Evolutionary conservation across 2,329 filamentous ascomycete genomes (phyloP).

Genomic region (Stenocarpella maydis): DNA sequence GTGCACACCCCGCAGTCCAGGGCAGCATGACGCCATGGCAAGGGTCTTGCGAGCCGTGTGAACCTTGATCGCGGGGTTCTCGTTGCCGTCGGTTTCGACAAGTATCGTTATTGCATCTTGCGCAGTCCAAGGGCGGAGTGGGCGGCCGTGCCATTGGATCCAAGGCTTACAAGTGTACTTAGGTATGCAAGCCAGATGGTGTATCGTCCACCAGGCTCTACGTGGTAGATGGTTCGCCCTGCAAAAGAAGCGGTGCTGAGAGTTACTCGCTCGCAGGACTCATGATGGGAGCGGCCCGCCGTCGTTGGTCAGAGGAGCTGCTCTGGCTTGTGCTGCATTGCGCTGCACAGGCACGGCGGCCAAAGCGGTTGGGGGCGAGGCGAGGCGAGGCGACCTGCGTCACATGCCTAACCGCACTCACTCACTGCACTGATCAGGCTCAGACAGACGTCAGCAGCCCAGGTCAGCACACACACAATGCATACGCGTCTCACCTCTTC

Average conservation of each 20-base stretch:
- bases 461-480: background rate
- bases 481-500: conserved; percentile 4
- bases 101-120: conserved; percentile 3
- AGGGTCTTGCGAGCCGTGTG: conserved; percentile 2
- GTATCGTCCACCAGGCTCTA: conserved; percentile 2
- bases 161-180: conserved; percentile 8
- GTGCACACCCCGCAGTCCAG: background rate
- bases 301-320: conserved; percentile 13
- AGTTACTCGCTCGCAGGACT: background rate
- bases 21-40: conserved; percentile 16
- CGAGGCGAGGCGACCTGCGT: background rate
- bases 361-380: background rate
- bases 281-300: conserved; percentile 19
- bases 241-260: background rate
- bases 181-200: conserved; percentile 3
- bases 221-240: background rate
- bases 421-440: conserved; percentile 11
- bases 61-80: conserved; percentile 12
- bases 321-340: conserved; percentile 17
- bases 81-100: conserved; percentile 14
- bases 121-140: background rate
- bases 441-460: conserved; percentile 21
- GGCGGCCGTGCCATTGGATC: conserved; percentile 4
- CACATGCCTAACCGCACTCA: conserved; percentile 7
- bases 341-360: conserved; percentile 15